phyloP scores from a whole-genome alignment of 257 asterid genomes.

The Petunia axillaris region DNA sequence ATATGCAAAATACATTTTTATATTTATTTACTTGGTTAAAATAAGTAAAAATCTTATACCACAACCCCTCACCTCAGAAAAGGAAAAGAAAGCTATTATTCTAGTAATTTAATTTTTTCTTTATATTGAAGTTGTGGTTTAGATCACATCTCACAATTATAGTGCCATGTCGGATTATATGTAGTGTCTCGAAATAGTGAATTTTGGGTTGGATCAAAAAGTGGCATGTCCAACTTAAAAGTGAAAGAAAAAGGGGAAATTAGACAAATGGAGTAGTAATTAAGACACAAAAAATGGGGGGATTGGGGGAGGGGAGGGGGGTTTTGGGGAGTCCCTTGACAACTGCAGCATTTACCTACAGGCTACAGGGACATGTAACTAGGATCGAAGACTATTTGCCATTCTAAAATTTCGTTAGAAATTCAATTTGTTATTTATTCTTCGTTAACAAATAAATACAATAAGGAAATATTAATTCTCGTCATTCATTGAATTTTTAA shows the following conservation, averaged over 20 bases:
- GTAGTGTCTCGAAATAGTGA: neutral
- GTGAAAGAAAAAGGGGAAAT: neutral
- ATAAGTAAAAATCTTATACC: neutral
- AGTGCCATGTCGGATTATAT: slow-evolving; percentile 21
- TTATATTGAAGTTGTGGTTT: neutral
- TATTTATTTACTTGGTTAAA: neutral
- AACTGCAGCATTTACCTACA: neutral
- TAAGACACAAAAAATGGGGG: no score
- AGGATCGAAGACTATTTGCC: neutral
- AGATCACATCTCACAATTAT: slow-evolving; percentile 8
- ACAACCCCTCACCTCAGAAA: neutral
- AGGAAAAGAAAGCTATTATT: neutral
- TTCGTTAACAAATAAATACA: neutral
- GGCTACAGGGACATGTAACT: neutral
- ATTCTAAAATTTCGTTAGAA: neutral
- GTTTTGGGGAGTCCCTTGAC: neutral
- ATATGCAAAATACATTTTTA: neutral
- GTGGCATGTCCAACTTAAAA: neutral
- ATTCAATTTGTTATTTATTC: neutral
- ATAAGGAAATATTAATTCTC: neutral
- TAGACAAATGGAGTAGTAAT: neutral
- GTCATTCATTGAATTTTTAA: neutral
- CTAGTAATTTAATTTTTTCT: neutral
- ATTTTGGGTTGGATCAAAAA: slow-evolving; percentile 7
- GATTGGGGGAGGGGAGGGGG: no score